phyloP scores from a whole-genome alignment of 1,284 basidiomycete species.

The Marasmius fiardii region DNA sequence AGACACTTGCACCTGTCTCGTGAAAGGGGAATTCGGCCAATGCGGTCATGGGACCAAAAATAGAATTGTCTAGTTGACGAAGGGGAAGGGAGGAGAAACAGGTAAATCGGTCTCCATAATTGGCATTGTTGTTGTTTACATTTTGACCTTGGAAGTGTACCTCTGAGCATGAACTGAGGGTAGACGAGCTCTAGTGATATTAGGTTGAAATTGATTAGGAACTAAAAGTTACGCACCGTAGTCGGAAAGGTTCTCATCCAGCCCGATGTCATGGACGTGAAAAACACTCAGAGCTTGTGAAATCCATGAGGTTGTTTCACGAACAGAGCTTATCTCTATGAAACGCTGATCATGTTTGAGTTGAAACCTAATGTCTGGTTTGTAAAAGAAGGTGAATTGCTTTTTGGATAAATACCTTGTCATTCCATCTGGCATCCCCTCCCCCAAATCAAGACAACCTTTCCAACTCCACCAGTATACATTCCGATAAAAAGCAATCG shows the following conservation, averaged over 20 bases:
- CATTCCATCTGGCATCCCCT: no score
- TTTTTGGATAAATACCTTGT: no score
- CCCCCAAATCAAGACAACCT: no score
- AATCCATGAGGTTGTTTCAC: not conserved
- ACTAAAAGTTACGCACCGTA: not conserved
- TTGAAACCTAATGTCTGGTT: no score
- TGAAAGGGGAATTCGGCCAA: not conserved
- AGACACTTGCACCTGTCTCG: not conserved
- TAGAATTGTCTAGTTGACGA: not conserved
- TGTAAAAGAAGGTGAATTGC: no score
- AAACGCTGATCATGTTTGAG: no score
- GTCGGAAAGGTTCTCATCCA: not conserved
- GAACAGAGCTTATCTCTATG: no score
- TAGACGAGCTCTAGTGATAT: not conserved
- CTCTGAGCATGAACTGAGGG: not conserved
- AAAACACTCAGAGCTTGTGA: not conserved
- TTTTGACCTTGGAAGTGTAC: not conserved
- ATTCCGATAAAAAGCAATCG: no score
- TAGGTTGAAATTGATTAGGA: not conserved
- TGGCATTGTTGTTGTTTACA: not conserved
- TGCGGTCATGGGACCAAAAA: not conserved
- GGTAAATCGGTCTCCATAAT: not conserved
- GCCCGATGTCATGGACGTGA: not conserved
- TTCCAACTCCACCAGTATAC: no score
- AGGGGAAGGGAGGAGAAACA: not conserved